phyloP scores from a whole-genome alignment of 306 rosid species.

The Gillenia trifoliata region DNA sequence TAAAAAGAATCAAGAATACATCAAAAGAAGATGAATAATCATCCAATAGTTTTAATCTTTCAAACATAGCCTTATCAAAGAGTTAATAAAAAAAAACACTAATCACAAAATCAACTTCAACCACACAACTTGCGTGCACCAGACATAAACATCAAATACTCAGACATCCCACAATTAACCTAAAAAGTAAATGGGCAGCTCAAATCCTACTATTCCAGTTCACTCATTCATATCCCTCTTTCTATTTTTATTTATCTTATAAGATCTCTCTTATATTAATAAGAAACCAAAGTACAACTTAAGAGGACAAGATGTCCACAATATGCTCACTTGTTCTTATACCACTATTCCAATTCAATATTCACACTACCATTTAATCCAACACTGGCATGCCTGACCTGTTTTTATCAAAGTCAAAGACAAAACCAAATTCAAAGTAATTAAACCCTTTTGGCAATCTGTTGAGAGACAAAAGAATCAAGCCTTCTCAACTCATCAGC shows the following conservation, averaged over 20 bases:
- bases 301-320: not conserved
- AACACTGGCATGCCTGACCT: not conserved
- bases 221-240: not conserved
- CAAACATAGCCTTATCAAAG: not conserved
- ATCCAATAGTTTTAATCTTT: not conserved
- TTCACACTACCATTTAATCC: not conserved
- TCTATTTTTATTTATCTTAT: too few relatives aligned
- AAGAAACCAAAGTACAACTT: not conserved
- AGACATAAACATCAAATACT: not conserved
- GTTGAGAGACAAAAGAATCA: not conserved
- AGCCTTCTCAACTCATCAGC: not conserved
- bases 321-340: not conserved
- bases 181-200: not conserved
- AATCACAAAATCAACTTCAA: not conserved
- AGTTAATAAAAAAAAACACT: too few relatives aligned
- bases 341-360: not conserved
- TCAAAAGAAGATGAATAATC: not conserved
- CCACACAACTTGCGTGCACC: not conserved
- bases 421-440: not conserved
- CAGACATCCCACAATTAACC: not conserved
- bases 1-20: constrained; percentile 1
- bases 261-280: not conserved
- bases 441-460: not conserved
- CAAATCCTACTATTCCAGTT: not conserved
- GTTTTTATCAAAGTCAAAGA: not conserved